A percentile compares a stretch with the other conserved stretches of the same genome.
Conservation (phyloP, 208 protist species). For the Crithidia fasciculata region DNA sequence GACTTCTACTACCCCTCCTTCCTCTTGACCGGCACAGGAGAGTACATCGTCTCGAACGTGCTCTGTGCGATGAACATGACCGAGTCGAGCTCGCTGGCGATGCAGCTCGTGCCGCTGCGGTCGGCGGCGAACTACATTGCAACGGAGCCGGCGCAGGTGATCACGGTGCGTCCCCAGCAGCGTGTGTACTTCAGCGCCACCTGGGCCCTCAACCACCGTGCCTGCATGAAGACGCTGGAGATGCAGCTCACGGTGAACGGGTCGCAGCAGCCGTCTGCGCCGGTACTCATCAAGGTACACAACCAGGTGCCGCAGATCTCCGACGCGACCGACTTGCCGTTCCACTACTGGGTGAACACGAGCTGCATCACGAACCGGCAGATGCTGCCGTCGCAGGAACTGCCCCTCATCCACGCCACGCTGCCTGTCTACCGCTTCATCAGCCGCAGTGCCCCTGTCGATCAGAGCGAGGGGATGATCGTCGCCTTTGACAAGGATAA, state of each 20-base stretch:
- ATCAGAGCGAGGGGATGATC: conserved; percentile 73
- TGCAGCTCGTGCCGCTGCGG: conserved; percentile 79
- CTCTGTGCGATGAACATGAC: conserved; percentile 91
- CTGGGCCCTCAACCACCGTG: conserved; percentile 56
- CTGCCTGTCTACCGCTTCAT: conserved; percentile 83
- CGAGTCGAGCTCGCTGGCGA: conserved; percentile 79
- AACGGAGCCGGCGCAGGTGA: conserved; percentile 73
- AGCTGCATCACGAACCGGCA: conserved; percentile 78
- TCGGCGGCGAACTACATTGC: conserved; percentile 63
- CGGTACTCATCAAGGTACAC: conserved; percentile 81
- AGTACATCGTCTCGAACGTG: conserved; percentile 88
- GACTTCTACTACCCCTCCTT: conserved; percentile 90
- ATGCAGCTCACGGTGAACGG: conserved; percentile 83
- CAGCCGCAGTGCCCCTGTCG: conserved; percentile 35
- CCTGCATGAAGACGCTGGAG: conserved; percentile 72
- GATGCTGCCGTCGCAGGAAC: conserved; percentile 78
- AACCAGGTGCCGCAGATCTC: conserved; percentile 62
- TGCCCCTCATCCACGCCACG: conserved; percentile 70
- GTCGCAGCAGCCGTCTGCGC: conserved; percentile 66
- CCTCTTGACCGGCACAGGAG: conserved; percentile 64
- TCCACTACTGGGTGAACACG: conserved; percentile 91
- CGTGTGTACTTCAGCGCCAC: conserved; percentile 88
- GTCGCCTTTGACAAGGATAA: conserved; percentile 83
- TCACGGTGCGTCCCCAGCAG: conserved; percentile 88
- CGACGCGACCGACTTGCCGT: conserved; percentile 63